Base-by-base conservation (phyloP, 1,284 basidiomycete genomes). In the Papiliotrema terrestris region DNA sequence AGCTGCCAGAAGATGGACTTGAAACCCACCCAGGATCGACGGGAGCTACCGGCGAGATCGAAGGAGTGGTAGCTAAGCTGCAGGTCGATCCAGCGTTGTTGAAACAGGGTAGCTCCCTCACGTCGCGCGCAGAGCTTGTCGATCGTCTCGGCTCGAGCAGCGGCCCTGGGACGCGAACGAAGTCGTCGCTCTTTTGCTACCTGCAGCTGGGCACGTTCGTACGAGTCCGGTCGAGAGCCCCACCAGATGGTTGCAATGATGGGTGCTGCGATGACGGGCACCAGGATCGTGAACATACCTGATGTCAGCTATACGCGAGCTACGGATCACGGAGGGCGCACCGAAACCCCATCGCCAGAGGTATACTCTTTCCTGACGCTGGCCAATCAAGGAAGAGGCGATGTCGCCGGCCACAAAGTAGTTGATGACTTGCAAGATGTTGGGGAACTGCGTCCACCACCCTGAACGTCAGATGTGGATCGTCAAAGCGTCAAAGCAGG, bases 401-500 rank as follows among this genome's bases (percentile, higher is more conserved):
- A 75, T 51, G 45, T 74, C 61, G 2, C 66, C 72, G 13, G 59
- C 52, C 14, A 77, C 62, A 63, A 71, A 76, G 17, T 68, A 60
- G 56, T 76, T 75, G 66, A 76, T 71, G 2, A 55, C 63, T 15
- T 62, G 60, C 6, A 69, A 71, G 5, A 76, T 58, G 1, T 59
- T 63, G 1, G 74, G 73, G 51, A 70, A 68, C 51, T 74, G 66
- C n/a, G 67, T 66, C 72, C 71, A 74, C 54, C 64, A 71, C 48
- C 69, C 63, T 60, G 50, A 20, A 8, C 3, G n/a, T 52, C 35
- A 48, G 29, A 22, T 26, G 20, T 3, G 39, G 9, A 29, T 45
- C 14, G 9, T 2, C 32, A 26, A 35, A 2, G 46, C n/a, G n/a
- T n/a, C n/a, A n/a, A n/a, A n/a, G 11, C 13, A 2, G 29, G 49